Base-by-base conservation (phyloP, 2,329 filamentous ascomycete species). In the Fusarium sp. region DNA sequence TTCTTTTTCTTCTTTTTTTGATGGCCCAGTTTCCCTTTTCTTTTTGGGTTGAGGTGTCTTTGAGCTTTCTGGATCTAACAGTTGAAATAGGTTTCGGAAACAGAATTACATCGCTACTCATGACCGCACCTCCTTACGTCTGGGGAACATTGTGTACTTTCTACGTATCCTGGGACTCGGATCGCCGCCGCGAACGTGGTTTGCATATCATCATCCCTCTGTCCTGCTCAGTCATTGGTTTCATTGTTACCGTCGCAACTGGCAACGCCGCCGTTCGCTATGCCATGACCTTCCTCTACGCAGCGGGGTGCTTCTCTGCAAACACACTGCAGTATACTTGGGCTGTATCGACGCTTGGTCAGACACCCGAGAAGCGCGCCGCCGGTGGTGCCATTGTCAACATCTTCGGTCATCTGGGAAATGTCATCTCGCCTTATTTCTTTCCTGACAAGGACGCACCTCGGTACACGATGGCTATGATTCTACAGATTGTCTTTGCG, bases 141-240 rank as follows among this genome's bases (percentile, higher is more conserved):
- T 74, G 84, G 5, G 80, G 79, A n/a, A 78, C 83, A 2, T 77
- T 88, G 12, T 84, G 81, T 2, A 81, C 85, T 0, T 85, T 86
- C 59, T 55, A 78, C 7, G 87, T 88, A 31, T 82, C 85, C 13
- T 86, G 84, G 80, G 83, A 87, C 64, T 84, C 85, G 5, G 87
- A 89, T 61, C 80, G 80, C 5, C 85, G 82, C 0, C 82, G 83
- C n/a, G 86, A 89, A 64, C 80, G 86, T 10, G 88, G 85, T 68
- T 80, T 82, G 60, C 87, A 89, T 67, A 82, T 89, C 48, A 78
- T 80, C 0, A 62, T 84, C 0, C 86, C 86, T 0, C 77, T 87
- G 10, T 81, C 78, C 31, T 76, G 88, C 31, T 83, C 83, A 2
- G 76, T 88, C 2, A 74, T 74, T 1, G 81, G 84, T 2, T 89